Percentiles rank a stretch among this genome's conserved stretches.
Conservation (phyloP, 108 stramenopile species). For the Asterionellopsis glacialis region DNA sequence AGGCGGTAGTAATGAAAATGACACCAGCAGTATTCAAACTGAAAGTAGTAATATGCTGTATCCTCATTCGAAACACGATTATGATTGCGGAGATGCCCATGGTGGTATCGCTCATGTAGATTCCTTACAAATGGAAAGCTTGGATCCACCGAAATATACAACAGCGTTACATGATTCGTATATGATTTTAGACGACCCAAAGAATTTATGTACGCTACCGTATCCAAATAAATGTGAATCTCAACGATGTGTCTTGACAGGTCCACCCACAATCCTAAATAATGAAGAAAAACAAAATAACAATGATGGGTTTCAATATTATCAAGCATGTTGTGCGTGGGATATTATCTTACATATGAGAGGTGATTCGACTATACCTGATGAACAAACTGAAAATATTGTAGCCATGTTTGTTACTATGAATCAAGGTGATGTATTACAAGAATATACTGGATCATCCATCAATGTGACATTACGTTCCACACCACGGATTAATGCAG, state of each 20-base stretch:
- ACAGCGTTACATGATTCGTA: conserved; percentile 20
- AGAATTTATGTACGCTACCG: conserved; percentile 23
- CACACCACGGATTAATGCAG: conserved; percentile 11
- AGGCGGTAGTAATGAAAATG: background rate
- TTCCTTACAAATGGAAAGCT: background rate
- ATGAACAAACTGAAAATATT: conserved; percentile 10
- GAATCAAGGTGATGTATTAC: conserved; percentile 25
- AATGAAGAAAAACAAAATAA: no score
- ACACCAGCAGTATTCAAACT: conserved; percentile 1
- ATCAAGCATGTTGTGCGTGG: conserved; percentile 58
- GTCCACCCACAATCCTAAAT: background rate
- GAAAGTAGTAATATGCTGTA: no score
- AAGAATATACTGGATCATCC: no score
- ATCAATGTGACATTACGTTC: no score
- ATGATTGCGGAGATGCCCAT: conserved; percentile 25
- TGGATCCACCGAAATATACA: conserved; percentile 14
- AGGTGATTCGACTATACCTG: conserved; percentile 17
- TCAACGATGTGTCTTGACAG: conserved; percentile 40
- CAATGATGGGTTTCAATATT: conserved; percentile 1
- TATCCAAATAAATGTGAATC: conserved; percentile 23
- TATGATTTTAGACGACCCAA: conserved; percentile 5
- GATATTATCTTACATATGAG: conserved; percentile 40
- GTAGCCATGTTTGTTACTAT: conserved; percentile 47
- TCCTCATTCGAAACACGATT: conserved; percentile 35
- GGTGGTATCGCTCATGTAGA: conserved; percentile 22